phyloP scores from a whole-genome alignment of 176 grass and related monocot genomes.

The Juncus inflexus region DNA sequence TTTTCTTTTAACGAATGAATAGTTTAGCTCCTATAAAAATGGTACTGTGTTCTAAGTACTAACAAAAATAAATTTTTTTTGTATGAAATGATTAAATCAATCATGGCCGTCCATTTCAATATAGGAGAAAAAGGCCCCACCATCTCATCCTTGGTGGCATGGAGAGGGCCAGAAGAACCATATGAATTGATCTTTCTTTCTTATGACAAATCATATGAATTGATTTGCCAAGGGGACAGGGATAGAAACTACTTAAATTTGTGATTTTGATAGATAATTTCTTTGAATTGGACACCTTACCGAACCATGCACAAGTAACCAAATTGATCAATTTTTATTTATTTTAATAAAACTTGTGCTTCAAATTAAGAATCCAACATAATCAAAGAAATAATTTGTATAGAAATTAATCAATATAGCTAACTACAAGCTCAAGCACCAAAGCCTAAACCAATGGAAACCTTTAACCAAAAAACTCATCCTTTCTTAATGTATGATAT shows the following conservation, averaged over 20 bases:
- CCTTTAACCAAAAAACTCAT: too few relatives aligned
- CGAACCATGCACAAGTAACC: background rate
- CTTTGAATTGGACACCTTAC: conserved; percentile 18
- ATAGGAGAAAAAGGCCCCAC: background rate
- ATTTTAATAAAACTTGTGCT: background rate
- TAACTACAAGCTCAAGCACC: too few relatives aligned
- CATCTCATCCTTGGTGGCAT: conserved; percentile 7
- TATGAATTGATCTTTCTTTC: background rate
- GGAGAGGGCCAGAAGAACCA: background rate
- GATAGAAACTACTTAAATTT: conserved; percentile 21
- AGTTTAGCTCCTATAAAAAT: too few relatives aligned
- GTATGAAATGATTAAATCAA: background rate
- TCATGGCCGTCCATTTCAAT: conserved; percentile 10
- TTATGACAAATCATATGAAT: background rate
- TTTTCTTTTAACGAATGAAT: too few relatives aligned
- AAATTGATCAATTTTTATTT: background rate
- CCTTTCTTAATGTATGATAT: too few relatives aligned
- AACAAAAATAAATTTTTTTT: too few relatives aligned
- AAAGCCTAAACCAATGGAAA: too few relatives aligned
- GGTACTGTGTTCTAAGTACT: too few relatives aligned
- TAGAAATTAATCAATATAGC: too few relatives aligned
- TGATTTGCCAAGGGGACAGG: background rate
- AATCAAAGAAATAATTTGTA: too few relatives aligned
- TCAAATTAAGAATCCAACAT: too few relatives aligned
- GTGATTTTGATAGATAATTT: conserved; percentile 23